Conservation (phyloP, 1,284 basidiomycete species). For the Schizophyllum amplum region DNA sequence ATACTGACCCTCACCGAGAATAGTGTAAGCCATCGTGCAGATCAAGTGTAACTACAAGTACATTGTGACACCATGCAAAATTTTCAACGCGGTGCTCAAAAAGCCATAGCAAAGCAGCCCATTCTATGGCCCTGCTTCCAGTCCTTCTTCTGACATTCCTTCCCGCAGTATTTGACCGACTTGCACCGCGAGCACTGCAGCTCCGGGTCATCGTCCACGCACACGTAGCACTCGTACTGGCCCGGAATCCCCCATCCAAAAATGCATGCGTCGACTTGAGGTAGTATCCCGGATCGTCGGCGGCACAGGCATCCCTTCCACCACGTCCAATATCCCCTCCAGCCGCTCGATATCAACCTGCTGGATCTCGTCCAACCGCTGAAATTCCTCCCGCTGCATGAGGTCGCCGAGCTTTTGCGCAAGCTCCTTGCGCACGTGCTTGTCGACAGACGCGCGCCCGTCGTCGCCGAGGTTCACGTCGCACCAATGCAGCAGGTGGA, state of each 20-base stretch:
- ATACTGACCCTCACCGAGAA: too few relatives aligned
- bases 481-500: conserved; percentile 17
- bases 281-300: conserved; percentile 3
- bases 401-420: conserved; percentile 2
- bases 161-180: conserved; percentile 12
- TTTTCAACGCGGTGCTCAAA: too few relatives aligned
- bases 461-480: conserved; percentile 17
- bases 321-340: conserved; percentile 7
- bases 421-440: conserved; percentile 8
- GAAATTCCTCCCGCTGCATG: neutral
- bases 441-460: conserved; percentile 15
- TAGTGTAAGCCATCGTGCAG: too few relatives aligned
- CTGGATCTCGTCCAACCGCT: neutral
- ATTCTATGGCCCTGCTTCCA: conserved; percentile 17
- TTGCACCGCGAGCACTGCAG: conserved; percentile 15
- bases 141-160: conserved; percentile 13
- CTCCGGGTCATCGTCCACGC: conserved; percentile 9
- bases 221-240: conserved; percentile 6
- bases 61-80: too few relatives aligned
- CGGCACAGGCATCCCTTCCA: conserved; percentile 8
- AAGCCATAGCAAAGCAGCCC: conserved; percentile 11
- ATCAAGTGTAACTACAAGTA: too few relatives aligned
- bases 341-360: conserved; percentile 12
- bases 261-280: conserved; percentile 12
- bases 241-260: conserved; percentile 11